A percentile compares a stretch with the other conserved stretches of the same genome.
Conservation (phyloP, 148 eudicot genomes). For the Persicaria tinctoria region DNA sequence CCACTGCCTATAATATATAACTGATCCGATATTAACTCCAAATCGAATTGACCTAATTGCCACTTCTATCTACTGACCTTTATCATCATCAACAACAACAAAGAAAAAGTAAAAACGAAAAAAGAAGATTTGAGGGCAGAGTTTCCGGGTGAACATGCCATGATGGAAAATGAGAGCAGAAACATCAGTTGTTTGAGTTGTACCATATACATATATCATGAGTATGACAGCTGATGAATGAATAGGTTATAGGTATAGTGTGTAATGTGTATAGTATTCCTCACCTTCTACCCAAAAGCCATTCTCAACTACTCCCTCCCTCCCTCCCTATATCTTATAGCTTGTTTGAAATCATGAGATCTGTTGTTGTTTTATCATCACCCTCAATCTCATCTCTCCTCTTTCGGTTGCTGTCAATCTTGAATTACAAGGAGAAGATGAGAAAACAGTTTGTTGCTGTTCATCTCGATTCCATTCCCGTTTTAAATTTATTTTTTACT, state of each 20-base stretch:
- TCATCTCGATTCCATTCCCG: not conserved
- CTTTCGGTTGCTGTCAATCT: conserved; percentile 8
- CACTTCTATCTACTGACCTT: no score
- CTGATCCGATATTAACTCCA: no score
- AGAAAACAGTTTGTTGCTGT: not conserved
- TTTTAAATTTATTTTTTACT: not conserved
- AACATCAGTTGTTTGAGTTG: not conserved
- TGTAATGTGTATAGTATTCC: no score
- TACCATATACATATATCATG: no score
- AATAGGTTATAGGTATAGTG: no score
- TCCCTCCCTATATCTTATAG: no score
- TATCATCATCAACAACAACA: not conserved
- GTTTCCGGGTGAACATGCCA: conserved; percentile 8
- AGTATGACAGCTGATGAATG: no score
- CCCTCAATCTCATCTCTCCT: not conserved
- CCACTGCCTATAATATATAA: no score
- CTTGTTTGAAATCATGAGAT: conserved; percentile 8
- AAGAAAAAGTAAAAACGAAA: not conserved
- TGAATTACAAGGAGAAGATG: not conserved
- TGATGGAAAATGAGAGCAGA: conserved; percentile 2
- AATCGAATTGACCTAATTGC: no score
- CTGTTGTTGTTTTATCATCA: conserved; percentile 4
- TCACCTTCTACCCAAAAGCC: not conserved
- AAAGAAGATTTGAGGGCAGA: not conserved
- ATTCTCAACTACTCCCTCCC: not conserved